These are phyloP conservation scores for Termitomyces bulborhizus DNA, from an alignment of 768 basidiomycete genomes.

Conservation along the genomic window DNA sequence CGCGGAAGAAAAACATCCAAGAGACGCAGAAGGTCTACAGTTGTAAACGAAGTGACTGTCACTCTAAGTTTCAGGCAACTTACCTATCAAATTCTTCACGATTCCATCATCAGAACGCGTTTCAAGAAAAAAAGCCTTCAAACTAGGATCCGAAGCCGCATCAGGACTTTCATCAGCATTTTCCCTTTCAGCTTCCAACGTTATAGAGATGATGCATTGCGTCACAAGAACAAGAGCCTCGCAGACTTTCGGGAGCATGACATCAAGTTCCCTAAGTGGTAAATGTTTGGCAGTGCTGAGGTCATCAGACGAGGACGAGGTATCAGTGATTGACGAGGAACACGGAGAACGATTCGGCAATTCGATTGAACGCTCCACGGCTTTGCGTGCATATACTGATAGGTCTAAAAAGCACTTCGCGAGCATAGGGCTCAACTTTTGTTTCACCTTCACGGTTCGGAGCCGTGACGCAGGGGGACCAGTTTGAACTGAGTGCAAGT, in stretches of 20 bases:
- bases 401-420: slow-evolving; percentile 56
- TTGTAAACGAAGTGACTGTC: slow-evolving; percentile 2
- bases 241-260: slow-evolving; percentile 70
- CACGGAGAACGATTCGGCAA: slow-evolving; percentile 9
- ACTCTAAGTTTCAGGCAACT: background rate
- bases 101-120: slow-evolving; percentile 36
- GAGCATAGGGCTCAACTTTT: slow-evolving; percentile 50
- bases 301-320: background rate
- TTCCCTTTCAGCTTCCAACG: slow-evolving; percentile 44
- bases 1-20: slow-evolving; percentile 81
- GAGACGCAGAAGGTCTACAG: slow-evolving; percentile 62
- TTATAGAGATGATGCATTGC: slow-evolving; percentile 67
- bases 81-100: slow-evolving; percentile 55
- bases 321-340: background rate
- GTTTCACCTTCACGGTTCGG: slow-evolving; percentile 30
- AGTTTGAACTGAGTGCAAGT: slow-evolving; percentile 53
- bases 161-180: slow-evolving; percentile 15
- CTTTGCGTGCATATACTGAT: slow-evolving; percentile 47
- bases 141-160: slow-evolving; percentile 19
- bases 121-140: slow-evolving; percentile 39
- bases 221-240: slow-evolving; percentile 75
- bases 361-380: slow-evolving; percentile 45
- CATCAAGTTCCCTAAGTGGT: slow-evolving; percentile 44
- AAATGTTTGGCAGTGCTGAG: background rate
- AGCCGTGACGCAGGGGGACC: slow-evolving; percentile 22